Base-by-base conservation (phyloP, 352 stramenopile species). In the Phytophthora capsici region DNA sequence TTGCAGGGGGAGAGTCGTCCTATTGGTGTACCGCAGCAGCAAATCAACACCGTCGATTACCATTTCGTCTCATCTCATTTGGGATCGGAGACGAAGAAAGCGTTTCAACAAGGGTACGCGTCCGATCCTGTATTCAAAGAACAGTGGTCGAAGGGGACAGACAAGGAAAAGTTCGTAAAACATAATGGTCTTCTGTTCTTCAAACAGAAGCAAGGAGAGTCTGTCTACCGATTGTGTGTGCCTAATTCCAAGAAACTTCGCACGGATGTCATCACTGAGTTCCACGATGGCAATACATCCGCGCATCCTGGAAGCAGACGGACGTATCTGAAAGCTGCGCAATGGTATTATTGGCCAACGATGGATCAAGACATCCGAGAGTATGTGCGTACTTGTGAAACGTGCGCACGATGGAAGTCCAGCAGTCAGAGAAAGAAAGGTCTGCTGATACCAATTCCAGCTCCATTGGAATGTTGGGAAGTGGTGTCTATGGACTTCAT, bases 401-500 rank as follows among this genome's bases (percentile, higher is more conserved):
- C 43, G 4, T 57, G 38, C 28, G 46, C 47, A 45, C 7, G 37
- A 37, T 53, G 47, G 36, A 64, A 57, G 36, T 37, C n/a, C n/a
- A n/a, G 26, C n/a, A 47, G 19, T 4, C 57, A 40, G 9, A 49
- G 45, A 13, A 57, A 57, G 5, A 51, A 64, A 4, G 47, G 47
- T 23, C n/a, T 38, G 14, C 37, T 52, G 12, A 57, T 57, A 23
- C 49, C 48, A n/a, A 58, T 58, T 19, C 57, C 57, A n/a, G 23
- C 22, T 34, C 57, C 41, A 25, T 25, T 37, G 12, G 43, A 68
- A 55, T 63, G 50, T n/a, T 79, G 62, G 66, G 22, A 68, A 36
- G 48, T 65, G 1, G 64, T 73, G 13, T 66, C 52, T 1, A 68
- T 73, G 23, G 66, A 78, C 45, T 79, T 71, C 14, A 71, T 73